These are phyloP conservation scores for Mortierella sp. DNA, from an alignment of 371 early-diverging fungal genomes.

Conservation along the genomic window DNA sequence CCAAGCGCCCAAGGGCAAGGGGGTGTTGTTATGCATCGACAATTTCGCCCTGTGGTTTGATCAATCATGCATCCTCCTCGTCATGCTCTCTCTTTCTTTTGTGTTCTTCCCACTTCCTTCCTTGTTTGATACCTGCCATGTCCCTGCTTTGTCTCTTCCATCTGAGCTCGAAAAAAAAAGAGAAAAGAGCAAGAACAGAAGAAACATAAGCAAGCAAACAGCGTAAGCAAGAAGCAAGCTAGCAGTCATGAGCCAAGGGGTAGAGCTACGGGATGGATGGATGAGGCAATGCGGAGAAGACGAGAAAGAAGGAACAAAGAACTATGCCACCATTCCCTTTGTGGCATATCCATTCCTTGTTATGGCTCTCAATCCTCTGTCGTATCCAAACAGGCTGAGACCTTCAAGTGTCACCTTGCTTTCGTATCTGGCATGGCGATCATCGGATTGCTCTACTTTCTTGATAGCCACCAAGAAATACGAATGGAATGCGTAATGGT, in stretches of 20 bases:
- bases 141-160: no score
- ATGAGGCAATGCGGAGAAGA: no score
- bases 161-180: background rate
- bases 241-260: background rate
- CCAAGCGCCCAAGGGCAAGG: background rate
- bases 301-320: background rate
- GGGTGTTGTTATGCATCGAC: slow-evolving; percentile 5
- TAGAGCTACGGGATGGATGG: background rate
- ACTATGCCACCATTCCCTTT: no score
- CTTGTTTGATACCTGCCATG: no score
- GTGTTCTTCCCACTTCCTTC: background rate
- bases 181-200: background rate
- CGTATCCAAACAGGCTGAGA: background rate
- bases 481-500: no score
- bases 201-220: background rate
- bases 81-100: background rate
- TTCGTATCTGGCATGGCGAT: no score
- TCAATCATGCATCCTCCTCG: background rate
- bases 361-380: no score
- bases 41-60: background rate
- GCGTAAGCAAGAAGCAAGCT: background rate
- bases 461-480: no score
- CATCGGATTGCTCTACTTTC: no score
- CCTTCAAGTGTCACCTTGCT: no score
- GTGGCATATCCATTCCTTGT: no score